Evolutionary conservation across 2,329 filamentous ascomycete genomes (phyloP).

Genomic region (Fusarium sarcochroum): DNA sequence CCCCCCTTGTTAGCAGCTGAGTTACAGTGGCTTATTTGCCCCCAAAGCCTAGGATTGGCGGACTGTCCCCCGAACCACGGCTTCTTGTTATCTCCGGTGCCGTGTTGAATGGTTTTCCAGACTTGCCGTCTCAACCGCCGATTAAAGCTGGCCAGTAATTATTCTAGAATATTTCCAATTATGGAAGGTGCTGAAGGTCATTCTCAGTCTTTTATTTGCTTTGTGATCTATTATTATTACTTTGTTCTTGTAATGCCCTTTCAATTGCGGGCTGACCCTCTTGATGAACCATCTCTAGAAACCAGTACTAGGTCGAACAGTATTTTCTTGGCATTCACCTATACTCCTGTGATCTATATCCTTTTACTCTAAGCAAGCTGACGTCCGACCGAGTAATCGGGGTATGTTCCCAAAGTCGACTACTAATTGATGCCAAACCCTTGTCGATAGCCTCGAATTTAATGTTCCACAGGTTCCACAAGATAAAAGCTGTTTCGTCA

Average conservation of each 20-base stretch:
- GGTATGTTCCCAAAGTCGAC: neutral
- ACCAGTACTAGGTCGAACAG: no score
- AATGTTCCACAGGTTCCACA: neutral
- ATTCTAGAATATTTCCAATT: neutral
- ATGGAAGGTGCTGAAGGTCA: neutral
- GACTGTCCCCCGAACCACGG: neutral
- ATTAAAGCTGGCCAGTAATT: neutral
- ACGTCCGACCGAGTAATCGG: no score
- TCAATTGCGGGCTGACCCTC: no score
- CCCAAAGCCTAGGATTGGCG: conserved; percentile 3
- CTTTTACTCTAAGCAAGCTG: no score
- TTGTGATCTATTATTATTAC: neutral
- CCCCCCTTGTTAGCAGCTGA: neutral
- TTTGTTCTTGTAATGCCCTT: no score
- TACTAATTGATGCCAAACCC: neutral
- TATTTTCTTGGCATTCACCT: neutral
- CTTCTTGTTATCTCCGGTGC: neutral
- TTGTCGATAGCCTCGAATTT: neutral
- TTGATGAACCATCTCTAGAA: no score
- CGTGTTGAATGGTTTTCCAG: neutral
- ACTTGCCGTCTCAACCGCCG: neutral
- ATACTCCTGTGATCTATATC: no score
- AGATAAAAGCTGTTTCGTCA: neutral
- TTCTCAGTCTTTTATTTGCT: no score
- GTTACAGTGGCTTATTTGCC: no score